Evolutionary conservation across 345 rosid species (phyloP), one percentile per base, ranked within the genome.

Genomic region (Raphanus sativus): DNA sequence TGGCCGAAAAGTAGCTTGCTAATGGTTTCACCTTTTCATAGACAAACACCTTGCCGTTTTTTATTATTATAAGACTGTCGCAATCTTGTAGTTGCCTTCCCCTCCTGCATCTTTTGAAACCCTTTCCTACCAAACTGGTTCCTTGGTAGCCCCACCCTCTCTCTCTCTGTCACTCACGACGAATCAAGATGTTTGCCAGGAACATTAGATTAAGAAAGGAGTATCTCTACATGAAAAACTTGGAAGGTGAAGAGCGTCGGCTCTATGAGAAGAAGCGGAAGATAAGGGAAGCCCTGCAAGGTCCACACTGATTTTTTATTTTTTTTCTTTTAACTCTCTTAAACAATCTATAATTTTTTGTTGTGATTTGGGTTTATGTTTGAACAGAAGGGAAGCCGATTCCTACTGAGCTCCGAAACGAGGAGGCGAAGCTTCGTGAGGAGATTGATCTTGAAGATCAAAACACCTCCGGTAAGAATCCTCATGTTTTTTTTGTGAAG

Each of bases 351-450:
- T 65, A 4, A 13, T 33, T 29, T 67, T n/a, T n/a, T 66, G 25
- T 33, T 40, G 34, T 56, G 59, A 8, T 69, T 70, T 30, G 56
- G 30, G 16, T 70, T 64, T 68, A 11, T 71, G 62, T 21, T 10
- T 66, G 5, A 24, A 62, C 84, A 90, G 98, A 92, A 81, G 99
- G 99, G 65, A 92, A 92, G 74, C 91, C 93, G 6, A 92, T 94
- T 82, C 99, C 99, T 36, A 92, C 97, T 21, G 96, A 92, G 89
- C 89, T 94, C 38, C 77, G 93, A 25, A 90, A 90, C 80, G 98
- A 89, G 67, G 97, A 88, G 73, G 89, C 93, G 0, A 86, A 86
- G 40, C 98, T 92, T 73, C 94, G 96, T 33, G 83, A 86, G 61
- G 95, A 92, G 82, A 89, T 94, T 66, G 97, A 94, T 65, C 92